Percentiles rank a stretch among this genome's conserved stretches.
phyloP scores from a whole-genome alignment of 2,329 filamentous ascomycete species.

The Scleromitrula shiraiana region DNA sequence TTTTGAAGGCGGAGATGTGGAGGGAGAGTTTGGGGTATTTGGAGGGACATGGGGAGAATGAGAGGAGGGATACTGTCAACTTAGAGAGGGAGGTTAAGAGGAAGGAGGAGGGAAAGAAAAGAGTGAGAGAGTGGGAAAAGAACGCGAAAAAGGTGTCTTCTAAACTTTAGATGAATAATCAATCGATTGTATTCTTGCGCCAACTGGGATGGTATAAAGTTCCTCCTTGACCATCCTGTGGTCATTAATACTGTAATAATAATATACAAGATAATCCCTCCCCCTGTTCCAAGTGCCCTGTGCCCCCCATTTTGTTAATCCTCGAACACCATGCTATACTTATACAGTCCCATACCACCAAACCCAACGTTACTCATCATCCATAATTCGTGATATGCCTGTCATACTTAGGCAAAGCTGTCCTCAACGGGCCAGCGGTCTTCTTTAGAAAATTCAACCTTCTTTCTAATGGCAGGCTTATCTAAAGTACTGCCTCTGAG shows the following conservation, averaged over 20 bases:
- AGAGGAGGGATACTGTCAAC: conserved; percentile 39
- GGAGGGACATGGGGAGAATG: conserved; percentile 42
- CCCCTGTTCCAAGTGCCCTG: not conserved
- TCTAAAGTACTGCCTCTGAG: not conserved
- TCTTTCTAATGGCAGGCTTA: conserved; percentile 5
- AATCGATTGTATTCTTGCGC: not conserved
- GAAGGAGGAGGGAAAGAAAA: conserved; percentile 15
- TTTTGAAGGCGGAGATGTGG: conserved; percentile 71
- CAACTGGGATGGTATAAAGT: not conserved
- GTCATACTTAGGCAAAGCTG: conserved; percentile 24
- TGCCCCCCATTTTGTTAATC: not conserved
- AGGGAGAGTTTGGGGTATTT: conserved; percentile 54
- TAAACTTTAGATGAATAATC: not conserved
- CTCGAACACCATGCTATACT: conserved; percentile 6
- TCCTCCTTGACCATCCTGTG: not conserved
- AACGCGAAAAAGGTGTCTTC: conserved; percentile 19
- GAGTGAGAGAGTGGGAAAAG: conserved; percentile 24
- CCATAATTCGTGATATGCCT: conserved; percentile 7
- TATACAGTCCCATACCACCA: conserved; percentile 12
- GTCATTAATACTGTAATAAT: conserved; percentile 6
- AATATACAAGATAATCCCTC: conserved; percentile 8
- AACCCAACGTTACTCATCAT: conserved; percentile 14
- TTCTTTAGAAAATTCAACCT: not conserved
- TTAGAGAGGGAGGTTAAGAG: conserved; percentile 30
- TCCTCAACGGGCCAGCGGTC: conserved; percentile 26